phyloP scores from a whole-genome alignment of 805 yeast species.

The Hanseniaspora taiwanica region DNA sequence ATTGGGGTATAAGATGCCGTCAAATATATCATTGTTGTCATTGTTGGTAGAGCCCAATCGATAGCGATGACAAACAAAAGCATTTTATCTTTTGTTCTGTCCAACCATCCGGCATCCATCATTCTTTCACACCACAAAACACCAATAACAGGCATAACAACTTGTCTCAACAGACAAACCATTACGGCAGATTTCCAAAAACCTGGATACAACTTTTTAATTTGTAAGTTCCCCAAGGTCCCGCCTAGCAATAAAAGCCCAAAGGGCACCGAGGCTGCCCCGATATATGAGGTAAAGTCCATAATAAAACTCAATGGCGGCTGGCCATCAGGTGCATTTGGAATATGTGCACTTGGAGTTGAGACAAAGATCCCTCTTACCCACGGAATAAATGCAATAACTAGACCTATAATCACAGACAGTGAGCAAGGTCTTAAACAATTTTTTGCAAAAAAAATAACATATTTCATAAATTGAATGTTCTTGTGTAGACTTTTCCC shows the following conservation, averaged over 20 bases:
- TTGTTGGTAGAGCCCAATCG: conserved; percentile 74
- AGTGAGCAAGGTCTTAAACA: conserved; percentile 62
- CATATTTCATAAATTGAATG: conserved; percentile 16
- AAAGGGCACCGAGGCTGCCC: conserved; percentile 81
- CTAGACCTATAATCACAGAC: conserved; percentile 50
- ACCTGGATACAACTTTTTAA: conserved; percentile 50
- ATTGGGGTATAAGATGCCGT: conserved; percentile 82
- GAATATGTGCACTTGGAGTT: conserved; percentile 33
- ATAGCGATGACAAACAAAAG: conserved; percentile 64
- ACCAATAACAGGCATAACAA: conserved; percentile 74
- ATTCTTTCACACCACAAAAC: conserved; percentile 50
- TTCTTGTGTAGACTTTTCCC: conserved; percentile 17
- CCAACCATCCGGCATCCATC: conserved; percentile 54
- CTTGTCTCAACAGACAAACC: conserved; percentile 45
- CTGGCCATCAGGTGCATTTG: conserved; percentile 69
- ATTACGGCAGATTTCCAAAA: conserved; percentile 52
- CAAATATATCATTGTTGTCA: conserved; percentile 76
- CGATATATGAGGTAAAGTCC: conserved; percentile 69
- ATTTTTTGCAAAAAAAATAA: conserved; percentile 33
- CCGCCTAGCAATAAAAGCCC: conserved; percentile 82
- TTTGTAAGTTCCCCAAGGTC: conserved; percentile 63
- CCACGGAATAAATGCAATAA: conserved; percentile 79
- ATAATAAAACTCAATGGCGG: conserved; percentile 82
- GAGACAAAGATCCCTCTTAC: conserved; percentile 57
- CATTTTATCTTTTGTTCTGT: conserved; percentile 32